Conservation (phyloP, 345 rosid genomes). For the Camelina hispida region DNA sequence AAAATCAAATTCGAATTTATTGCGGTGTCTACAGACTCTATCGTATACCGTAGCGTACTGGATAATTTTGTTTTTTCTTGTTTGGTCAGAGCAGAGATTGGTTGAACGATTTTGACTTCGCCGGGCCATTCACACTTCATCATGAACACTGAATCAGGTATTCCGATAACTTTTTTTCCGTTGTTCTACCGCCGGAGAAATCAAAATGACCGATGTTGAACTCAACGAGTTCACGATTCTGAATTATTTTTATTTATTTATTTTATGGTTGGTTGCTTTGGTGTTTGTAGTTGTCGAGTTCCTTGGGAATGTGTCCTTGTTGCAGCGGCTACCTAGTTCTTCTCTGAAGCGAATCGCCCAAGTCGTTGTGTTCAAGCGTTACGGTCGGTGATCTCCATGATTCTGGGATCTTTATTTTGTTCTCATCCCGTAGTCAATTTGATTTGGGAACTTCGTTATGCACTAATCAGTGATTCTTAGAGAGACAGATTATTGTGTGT, state of each 20-base stretch:
- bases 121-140: neutral
- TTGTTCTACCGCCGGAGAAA: neutral
- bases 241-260: neutral
- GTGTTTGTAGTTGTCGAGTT: constrained; percentile 67
- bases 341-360: constrained; percentile 71
- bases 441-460: neutral
- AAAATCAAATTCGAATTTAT: neutral
- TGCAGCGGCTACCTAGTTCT: constrained; percentile 71
- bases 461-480: neutral
- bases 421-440: neutral
- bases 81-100: neutral
- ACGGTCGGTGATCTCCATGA: constrained; percentile 50
- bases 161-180: neutral
- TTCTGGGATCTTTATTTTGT: constrained; percentile 13
- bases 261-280: constrained; percentile 8
- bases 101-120: neutral
- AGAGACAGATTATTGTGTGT: neutral
- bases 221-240: neutral
- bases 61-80: neutral
- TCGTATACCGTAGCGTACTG: neutral
- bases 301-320: constrained; percentile 70
- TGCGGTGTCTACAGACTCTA: neutral
- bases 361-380: constrained; percentile 55
- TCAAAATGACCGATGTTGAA: neutral
- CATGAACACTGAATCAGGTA: constrained; percentile 60